Base-by-base conservation (phyloP, 345 rosid species). In the Mangifera indica region DNA sequence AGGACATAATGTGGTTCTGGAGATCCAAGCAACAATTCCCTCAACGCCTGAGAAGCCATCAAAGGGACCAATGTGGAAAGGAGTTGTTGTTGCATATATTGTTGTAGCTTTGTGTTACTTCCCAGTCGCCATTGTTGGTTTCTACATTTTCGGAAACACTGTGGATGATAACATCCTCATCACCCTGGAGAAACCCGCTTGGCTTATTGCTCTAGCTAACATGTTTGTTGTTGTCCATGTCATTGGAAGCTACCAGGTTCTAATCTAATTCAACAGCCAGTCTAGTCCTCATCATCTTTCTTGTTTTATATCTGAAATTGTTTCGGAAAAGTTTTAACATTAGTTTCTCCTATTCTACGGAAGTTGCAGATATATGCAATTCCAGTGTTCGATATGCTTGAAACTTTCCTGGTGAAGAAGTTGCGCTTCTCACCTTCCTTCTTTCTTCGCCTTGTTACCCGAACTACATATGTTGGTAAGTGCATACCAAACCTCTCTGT, bases 1-100 rank as follows among this genome's bases (percentile, higher is more conserved):
- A 0, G 94, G 94, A 6, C 97, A 93, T 77, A 90, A 85, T 55
- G 94, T 93, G 55, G 96, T 86, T 20, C 52, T 91, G 70, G 98
- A 93, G 85, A 91, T 93, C 72, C 98, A 91, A 67, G 97, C 96
- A 18, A 93, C 98, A 2, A 88, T 93, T 7, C 94, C 96, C 69
- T 93, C 98, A 0, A 84, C 92, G 3, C 97, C 96, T 0, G 97
- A 91, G 42, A 85, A 74, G 22, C 97, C 98, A 42, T 90, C 97
- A 1, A 90, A 91, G 80, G 75, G 63, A 25, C 79, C 94, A 10
- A 91, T 93, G 96, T 93, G 98, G 96, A 88, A 44, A 79, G 97
- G 98, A 51, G 97, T 87, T 1, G 24, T 93, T 7, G 76, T 88
- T 11, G 94, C 98, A 0, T 93, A 91, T 77, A 10, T 84, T 0